Conservation (phyloP, 768 basidiomycete genomes). For the Mycena floridula region DNA sequence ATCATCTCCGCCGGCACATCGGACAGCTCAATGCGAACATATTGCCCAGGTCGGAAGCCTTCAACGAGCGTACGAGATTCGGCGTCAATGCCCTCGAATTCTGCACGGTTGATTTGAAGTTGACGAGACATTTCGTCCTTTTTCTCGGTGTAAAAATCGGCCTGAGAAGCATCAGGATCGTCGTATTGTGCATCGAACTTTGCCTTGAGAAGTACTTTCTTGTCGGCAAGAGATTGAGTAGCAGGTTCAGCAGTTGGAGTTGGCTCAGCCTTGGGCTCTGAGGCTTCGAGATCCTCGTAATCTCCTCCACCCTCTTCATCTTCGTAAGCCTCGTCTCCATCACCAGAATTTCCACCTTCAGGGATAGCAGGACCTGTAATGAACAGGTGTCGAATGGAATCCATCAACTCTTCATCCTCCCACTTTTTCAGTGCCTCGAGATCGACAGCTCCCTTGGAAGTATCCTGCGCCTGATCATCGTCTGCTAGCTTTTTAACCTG, state of each 20-base stretch:
- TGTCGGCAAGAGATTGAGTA: constrained; percentile 60
- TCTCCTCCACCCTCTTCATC: constrained; percentile 37
- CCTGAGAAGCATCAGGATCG: constrained; percentile 70
- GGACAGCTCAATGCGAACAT: constrained; percentile 86
- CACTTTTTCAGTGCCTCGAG: constrained; percentile 57
- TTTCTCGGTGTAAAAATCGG: constrained; percentile 86
- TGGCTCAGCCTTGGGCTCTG: constrained; percentile 13
- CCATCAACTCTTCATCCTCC: constrained; percentile 81
- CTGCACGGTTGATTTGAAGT: constrained; percentile 73
- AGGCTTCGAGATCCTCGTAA: constrained; percentile 35
- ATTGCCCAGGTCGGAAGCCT: constrained; percentile 85
- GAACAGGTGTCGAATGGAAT: constrained; percentile 83
- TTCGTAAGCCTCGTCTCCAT: constrained; percentile 29
- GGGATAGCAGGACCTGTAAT: constrained; percentile 67
- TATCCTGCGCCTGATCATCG: constrained; percentile 57
- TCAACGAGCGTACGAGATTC: constrained; percentile 81
- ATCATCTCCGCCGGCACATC: constrained; percentile 88
- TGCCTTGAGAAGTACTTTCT: constrained; percentile 87
- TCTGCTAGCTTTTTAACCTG: constrained; percentile 36
- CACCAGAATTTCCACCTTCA: constrained; percentile 25
- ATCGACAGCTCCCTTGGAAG: constrained; percentile 55
- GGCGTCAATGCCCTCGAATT: constrained; percentile 75
- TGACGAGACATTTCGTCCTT: constrained; percentile 91
- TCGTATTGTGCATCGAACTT: constrained; percentile 98
- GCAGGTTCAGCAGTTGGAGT: constrained; percentile 28